phyloP scores from a whole-genome alignment of 805 yeast species.

The Wickerhamomyces bovis region DNA sequence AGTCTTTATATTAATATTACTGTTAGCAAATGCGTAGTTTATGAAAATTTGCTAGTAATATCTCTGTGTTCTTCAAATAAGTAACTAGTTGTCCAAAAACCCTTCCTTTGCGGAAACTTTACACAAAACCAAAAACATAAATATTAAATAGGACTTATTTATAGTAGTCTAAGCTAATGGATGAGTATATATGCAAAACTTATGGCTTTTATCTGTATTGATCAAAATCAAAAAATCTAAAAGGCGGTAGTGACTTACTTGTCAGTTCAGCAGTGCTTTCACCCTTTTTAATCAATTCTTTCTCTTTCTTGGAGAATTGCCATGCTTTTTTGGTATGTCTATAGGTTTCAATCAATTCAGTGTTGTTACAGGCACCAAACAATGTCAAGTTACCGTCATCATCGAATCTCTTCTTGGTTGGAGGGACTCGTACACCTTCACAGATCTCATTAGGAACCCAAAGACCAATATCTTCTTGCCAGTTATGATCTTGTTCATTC shows the following conservation, averaged over 20 bases:
- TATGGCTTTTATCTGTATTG: slow-evolving; percentile 7
- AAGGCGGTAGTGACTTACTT: slow-evolving; percentile 30
- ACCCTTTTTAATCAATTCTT: slow-evolving; percentile 19
- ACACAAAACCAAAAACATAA: too few relatives aligned
- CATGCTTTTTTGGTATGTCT: slow-evolving; percentile 24
- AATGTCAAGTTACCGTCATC: slow-evolving; percentile 26
- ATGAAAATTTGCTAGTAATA: too few relatives aligned
- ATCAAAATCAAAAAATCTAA: slow-evolving; percentile 23
- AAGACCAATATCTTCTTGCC: slow-evolving; percentile 35
- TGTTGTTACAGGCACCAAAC: slow-evolving; percentile 34
- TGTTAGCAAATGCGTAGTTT: too few relatives aligned
- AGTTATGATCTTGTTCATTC: slow-evolving; percentile 26
- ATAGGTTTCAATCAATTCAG: slow-evolving; percentile 34
- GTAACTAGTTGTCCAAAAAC: too few relatives aligned
- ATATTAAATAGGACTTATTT: too few relatives aligned
- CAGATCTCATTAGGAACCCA: slow-evolving; percentile 44
- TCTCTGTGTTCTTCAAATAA: too few relatives aligned
- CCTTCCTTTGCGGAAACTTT: too few relatives aligned
- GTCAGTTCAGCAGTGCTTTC: slow-evolving; percentile 16
- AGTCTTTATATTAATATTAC: too few relatives aligned
- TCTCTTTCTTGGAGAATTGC: slow-evolving; percentile 25
- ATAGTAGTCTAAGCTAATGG: too few relatives aligned
- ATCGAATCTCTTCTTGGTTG: slow-evolving; percentile 20
- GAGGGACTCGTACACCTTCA: slow-evolving; percentile 23
- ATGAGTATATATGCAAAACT: neutral